These are phyloP conservation scores for Collybiopsis luxurians DNA, from an alignment of 768 basidiomycete genomes.

Conservation along the genomic window DNA sequence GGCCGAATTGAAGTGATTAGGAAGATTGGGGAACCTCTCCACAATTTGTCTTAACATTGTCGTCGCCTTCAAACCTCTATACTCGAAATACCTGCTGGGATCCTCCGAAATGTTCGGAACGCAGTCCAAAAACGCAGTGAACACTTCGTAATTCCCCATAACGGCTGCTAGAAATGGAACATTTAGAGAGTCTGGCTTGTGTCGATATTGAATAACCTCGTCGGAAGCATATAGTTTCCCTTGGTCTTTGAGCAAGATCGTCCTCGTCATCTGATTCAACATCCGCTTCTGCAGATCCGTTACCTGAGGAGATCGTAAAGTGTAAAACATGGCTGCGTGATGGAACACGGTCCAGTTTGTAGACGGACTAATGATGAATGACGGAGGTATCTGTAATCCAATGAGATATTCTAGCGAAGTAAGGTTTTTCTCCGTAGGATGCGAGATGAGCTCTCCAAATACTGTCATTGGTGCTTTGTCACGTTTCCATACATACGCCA, in stretches of 20 bases:
- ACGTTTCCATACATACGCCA: neutral
- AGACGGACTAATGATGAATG: neutral
- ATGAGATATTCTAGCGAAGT: conserved; percentile 4
- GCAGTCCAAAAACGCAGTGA: neutral
- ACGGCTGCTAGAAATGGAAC: neutral
- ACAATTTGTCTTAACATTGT: neutral
- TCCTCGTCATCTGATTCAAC: neutral
- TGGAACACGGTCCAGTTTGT: conserved; percentile 5
- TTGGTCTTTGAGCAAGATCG: neutral
- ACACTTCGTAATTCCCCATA: neutral
- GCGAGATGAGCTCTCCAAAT: conserved; percentile 3
- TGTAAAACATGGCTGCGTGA: neutral
- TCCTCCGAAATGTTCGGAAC: neutral
- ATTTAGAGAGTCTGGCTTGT: neutral
- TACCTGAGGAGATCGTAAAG: too few relatives aligned
- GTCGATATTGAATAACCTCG: neutral
- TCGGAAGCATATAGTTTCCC: neutral
- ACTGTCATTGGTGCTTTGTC: conserved; percentile 1
- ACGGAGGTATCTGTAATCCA: neutral
- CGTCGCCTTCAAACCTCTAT: neutral
- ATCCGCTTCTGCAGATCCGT: neutral
- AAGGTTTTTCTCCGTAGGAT: conserved; percentile 8
- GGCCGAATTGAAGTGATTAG: neutral
- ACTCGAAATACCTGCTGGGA: neutral
- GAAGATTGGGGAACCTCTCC: neutral